Evolutionary conservation across 805 yeast species (phyloP), one percentile per base, ranked within the genome.

Genomic region (Candida maltosa): DNA sequence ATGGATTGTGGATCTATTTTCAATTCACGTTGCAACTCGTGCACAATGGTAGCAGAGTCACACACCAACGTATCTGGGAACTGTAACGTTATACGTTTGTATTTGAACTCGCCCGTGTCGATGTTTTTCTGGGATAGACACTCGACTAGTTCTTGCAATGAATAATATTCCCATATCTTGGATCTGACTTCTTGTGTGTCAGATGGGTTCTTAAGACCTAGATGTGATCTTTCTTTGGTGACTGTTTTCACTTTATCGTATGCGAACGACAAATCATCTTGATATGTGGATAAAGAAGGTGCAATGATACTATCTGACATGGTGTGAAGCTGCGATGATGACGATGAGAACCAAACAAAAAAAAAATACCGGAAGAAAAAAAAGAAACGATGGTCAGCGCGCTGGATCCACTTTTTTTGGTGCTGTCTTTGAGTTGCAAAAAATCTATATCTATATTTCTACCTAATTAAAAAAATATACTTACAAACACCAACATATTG

Each of bases 61-160:
- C 79, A 70, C 1, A 93, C 75, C 24, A 89, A 61, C 4, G 62
- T 40, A 55, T 94, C 98, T 0, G 97, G 97, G 45, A 93, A 91
- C 59, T 93, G 98, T 21, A 93, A 63, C 0, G 97, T 88, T 2
- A 89, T 73, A 17, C 71, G 66, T 29, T 56, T 59, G 54, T 61
- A 80, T 22, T 49, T 54, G 23, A 42, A 48, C 24, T 34, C 37
- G 11, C 26, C 41, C 0, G 51, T 56, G 4, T 51, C 50, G 3
- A 51, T 49, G 19, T 51, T 53, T 19, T 65, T 58, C 4, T 51
- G 45, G 12, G 39, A 33, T 29, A 84, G 57, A 32, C 60, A 63
- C 0, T 46, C 46, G 0, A 69, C 67, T 4, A 83, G 51, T 32
- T 68, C 70, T 17, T 69, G 69, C 1, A 86, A 45, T 26, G 73